Conservation (phyloP, 148 eudicot species). For the Arctostaphylos glauca region DNA sequence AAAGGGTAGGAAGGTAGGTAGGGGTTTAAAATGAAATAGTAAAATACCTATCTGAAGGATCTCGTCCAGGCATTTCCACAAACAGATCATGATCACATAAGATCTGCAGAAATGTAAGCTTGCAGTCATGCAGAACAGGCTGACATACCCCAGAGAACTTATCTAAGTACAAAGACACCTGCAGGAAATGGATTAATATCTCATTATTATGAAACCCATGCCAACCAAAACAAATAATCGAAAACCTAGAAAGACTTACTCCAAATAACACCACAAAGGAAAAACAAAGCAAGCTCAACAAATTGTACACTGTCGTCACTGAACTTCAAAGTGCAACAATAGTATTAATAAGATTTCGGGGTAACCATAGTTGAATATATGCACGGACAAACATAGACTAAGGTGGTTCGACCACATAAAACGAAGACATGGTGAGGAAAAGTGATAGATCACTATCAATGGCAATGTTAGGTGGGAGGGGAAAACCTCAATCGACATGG, state of each 20-base stretch:
- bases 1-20: neutral
- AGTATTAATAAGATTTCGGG: neutral
- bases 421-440: neutral
- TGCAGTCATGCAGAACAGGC: conserved; percentile 92
- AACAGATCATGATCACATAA: conserved; percentile 98
- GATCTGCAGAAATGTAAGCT: conserved; percentile 96
- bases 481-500: neutral
- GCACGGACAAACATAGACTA: neutral
- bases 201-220: neutral
- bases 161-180: conserved; percentile 97
- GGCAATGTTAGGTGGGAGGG: neutral
- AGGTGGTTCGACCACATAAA: neutral
- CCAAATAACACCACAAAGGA: neutral
- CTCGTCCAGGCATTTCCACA: conserved; percentile 99
- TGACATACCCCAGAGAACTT: conserved; percentile 97
- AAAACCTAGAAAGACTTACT: neutral
- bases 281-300: conserved; percentile 1
- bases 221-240: neutral
- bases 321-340: neutral
- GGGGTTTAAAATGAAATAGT: neutral
- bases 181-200: conserved; percentile 18
- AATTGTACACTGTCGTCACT: neutral
- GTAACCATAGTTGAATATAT: neutral
- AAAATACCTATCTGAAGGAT: conserved; percentile 93
- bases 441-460: neutral